phyloP scores from a whole-genome alignment of 2,329 filamentous ascomycete genomes.

The Apiospora sp. region DNA sequence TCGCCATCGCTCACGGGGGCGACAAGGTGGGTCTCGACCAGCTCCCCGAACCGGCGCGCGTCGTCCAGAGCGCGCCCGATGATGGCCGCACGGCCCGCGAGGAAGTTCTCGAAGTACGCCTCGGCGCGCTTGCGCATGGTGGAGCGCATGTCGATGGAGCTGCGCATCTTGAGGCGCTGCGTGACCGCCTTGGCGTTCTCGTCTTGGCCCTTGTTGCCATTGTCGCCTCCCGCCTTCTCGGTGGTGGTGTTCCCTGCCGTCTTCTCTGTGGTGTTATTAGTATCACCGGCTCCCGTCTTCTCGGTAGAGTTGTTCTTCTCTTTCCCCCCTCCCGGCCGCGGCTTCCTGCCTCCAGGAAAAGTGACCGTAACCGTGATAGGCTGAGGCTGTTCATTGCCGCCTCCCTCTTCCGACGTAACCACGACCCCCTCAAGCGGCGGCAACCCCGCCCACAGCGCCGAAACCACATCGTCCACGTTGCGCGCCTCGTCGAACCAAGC shows the following conservation, averaged over 20 bases:
- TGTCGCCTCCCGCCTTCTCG: not conserved
- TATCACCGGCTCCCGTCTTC: too few species aligned
- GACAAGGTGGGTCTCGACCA: not conserved
- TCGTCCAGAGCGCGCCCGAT: not conserved
- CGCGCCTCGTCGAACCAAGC: slow-evolving; percentile 26
- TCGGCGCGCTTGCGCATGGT: slow-evolving; percentile 27
- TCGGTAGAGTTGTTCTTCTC: not conserved
- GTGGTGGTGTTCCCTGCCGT: not conserved
- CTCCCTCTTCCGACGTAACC: not conserved
- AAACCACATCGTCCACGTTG: slow-evolving; percentile 24
- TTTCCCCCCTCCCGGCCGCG: too few species aligned
- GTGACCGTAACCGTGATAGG: not conserved
- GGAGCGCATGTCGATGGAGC: slow-evolving; percentile 24
- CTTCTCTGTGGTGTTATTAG: too few species aligned
- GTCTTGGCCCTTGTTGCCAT: not conserved
- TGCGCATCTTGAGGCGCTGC: slow-evolving; percentile 14
- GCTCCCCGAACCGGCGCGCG: not conserved
- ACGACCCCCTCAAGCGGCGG: not conserved
- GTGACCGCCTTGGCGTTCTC: slow-evolving; percentile 4
- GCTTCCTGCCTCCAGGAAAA: not conserved
- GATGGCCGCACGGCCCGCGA: not conserved
- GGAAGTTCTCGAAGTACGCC: slow-evolving; percentile 28
- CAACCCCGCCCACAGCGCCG: slow-evolving; percentile 23
- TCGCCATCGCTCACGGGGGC: not conserved
- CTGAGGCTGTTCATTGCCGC: not conserved